Conservation (phyloP, 371 early-diverging fungal genomes). For the Mucor circinelloides region DNA sequence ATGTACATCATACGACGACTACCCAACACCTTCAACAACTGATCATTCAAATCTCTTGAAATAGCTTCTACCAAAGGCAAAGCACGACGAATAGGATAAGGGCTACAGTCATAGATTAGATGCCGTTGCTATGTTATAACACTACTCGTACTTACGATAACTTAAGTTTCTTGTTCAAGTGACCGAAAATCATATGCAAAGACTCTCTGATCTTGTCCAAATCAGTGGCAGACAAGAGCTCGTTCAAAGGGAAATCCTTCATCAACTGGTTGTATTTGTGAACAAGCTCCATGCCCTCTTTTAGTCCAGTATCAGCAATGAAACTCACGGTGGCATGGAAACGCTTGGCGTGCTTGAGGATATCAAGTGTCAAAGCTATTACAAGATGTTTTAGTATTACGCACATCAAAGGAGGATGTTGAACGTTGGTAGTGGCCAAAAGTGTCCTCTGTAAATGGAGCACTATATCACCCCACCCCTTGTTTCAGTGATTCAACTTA, state of each 20-base stretch:
- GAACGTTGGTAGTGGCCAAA: no score
- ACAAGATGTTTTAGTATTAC: background rate
- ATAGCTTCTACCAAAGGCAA: slow-evolving; percentile 94
- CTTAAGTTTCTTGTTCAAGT: slow-evolving; percentile 96
- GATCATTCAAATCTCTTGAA: slow-evolving; percentile 92
- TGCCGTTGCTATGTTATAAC: background rate
- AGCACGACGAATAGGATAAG: slow-evolving; percentile 95
- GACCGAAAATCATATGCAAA: slow-evolving; percentile 85
- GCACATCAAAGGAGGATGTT: no score
- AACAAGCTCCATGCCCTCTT: slow-evolving; percentile 90
- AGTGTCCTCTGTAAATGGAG: no score
- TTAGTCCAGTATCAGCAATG: slow-evolving; percentile 96
- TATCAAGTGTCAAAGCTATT: slow-evolving; percentile 86
- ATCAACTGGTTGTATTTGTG: slow-evolving; percentile 96
- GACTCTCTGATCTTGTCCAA: slow-evolving; percentile 82
- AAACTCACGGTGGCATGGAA: slow-evolving; percentile 98
- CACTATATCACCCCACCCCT: no score
- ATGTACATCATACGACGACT: slow-evolving; percentile 93
- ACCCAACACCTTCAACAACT: slow-evolving; percentile 85
- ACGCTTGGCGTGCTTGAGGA: slow-evolving; percentile 95
- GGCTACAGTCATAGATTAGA: slow-evolving; percentile 33
- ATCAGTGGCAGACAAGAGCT: slow-evolving; percentile 93
- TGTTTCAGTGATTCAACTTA: slow-evolving; percentile 41
- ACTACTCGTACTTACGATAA: slow-evolving; percentile 63
- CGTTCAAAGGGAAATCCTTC: slow-evolving; percentile 97